A percentile compares a stretch with the other conserved stretches of the same genome.
Evolutionary conservation across 345 rosid species (phyloP).

Genomic region (Syzygium aromaticum): DNA sequence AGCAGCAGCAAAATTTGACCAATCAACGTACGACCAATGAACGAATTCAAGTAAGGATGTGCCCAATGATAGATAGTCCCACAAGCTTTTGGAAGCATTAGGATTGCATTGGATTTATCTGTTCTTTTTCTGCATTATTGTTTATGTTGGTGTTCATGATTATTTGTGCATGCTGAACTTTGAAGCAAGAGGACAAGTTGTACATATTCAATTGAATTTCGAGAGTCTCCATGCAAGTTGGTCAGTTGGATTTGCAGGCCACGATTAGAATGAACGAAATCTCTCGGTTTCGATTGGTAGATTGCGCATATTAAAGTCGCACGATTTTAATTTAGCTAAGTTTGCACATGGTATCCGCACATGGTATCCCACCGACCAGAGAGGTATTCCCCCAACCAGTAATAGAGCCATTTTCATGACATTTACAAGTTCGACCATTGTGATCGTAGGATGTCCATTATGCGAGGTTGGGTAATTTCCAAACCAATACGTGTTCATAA

Average conservation of each 20-base stretch:
- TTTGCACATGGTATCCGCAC: not conserved
- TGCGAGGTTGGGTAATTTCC: not conserved
- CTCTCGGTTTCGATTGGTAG: not conserved
- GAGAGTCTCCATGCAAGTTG: not conserved
- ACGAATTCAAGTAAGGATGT: not conserved
- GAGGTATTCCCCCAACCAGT: not conserved
- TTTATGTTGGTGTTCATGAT: not conserved
- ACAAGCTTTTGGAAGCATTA: not conserved
- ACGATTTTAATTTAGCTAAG: not conserved
- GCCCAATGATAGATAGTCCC: not conserved
- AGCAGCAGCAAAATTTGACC: not conserved
- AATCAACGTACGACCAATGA: not conserved
- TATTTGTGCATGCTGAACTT: not conserved
- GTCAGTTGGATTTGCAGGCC: not conserved
- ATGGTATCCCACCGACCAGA: not conserved
- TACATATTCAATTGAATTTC: not conserved
- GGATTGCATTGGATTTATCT: not conserved
- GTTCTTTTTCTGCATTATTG: not conserved
- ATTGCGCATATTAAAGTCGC: not conserved
- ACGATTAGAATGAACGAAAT: not conserved
- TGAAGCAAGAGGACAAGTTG: not conserved
- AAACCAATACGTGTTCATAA: not conserved
- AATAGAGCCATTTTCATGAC: not conserved
- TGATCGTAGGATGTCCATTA: not conserved
- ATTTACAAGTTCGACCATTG: not conserved